Percentiles rank a stretch among this genome's conserved stretches.
phyloP scores from a whole-genome alignment of 2,329 filamentous ascomycete genomes.

The Sporothrix euskadiensis region DNA sequence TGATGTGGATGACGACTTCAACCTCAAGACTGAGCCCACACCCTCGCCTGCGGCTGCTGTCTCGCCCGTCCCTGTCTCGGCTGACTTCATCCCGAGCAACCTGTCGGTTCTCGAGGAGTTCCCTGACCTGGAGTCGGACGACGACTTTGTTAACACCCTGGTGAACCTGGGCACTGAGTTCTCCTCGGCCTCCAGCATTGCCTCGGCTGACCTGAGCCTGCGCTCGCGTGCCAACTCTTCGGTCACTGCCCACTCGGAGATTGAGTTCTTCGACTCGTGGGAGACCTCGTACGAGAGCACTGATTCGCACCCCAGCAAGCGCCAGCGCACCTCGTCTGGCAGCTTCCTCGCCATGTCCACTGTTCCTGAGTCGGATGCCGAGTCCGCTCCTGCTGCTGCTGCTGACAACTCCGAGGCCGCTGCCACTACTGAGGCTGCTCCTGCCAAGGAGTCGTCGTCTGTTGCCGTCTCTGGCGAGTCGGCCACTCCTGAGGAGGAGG shows the following conservation, averaged over 20 bases:
- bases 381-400: conserved; percentile 34
- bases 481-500: conserved; percentile 36
- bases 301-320: conserved; percentile 61
- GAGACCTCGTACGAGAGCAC: conserved; percentile 57
- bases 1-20: conserved; percentile 57
- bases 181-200: conserved; percentile 46
- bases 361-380: conserved; percentile 30
- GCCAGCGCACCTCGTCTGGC: conserved; percentile 50
- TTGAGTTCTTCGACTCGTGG: conserved; percentile 73
- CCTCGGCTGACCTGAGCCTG: conserved; percentile 40
- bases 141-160: conserved; percentile 76
- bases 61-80: conserved; percentile 48
- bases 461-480: conserved; percentile 37
- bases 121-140: conserved; percentile 87
- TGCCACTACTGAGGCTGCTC: conserved; percentile 32
- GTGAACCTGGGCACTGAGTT: conserved; percentile 62
- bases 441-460: conserved; percentile 34
- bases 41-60: background rate
- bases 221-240: conserved; percentile 68
- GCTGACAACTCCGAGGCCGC: conserved; percentile 1
- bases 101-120: conserved; percentile 80
- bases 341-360: conserved; percentile 46
- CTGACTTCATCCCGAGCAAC: conserved; percentile 58
- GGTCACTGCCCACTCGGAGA: conserved; percentile 73
- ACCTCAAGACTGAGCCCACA: conserved; percentile 50